A percentile compares a stretch with the other conserved stretches of the same genome.
Evolutionary conservation across 352 stramenopile genomes (phyloP).

Genomic region (Phytophthora chlamydospora): DNA sequence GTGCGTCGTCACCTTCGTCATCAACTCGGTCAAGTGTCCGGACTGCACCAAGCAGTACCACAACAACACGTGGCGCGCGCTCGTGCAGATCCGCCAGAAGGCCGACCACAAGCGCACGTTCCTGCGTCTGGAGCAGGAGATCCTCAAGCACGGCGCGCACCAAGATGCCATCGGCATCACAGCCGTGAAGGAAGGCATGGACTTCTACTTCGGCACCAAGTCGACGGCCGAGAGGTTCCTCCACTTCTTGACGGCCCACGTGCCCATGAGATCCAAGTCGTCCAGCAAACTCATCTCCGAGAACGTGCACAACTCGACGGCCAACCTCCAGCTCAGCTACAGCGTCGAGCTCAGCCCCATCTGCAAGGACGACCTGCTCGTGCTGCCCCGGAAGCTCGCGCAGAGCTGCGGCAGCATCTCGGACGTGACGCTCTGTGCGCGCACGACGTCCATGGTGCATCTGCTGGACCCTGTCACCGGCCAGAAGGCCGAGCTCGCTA

Average conservation of each 20-base stretch:
- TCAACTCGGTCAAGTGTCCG: conserved; percentile 68
- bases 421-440: conserved; percentile 60
- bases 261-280: conserved; percentile 72
- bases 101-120: conserved; percentile 81
- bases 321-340: conserved; percentile 74
- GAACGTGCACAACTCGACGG: conserved; percentile 66
- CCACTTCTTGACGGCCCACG: conserved; percentile 61
- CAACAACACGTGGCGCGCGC: conserved; percentile 69
- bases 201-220: conserved; percentile 81
- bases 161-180: conserved; percentile 64
- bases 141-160: conserved; percentile 80
- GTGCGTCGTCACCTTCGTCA: conserved; percentile 69
- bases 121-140: conserved; percentile 69
- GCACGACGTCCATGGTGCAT: conserved; percentile 69
- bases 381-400: conserved; percentile 63
- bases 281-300: conserved; percentile 81
- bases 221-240: conserved; percentile 63
- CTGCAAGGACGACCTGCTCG: conserved; percentile 78
- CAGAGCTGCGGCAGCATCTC: conserved; percentile 72
- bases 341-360: conserved; percentile 75
- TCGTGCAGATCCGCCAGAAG: conserved; percentile 84
- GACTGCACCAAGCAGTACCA: conserved; percentile 78
- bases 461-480: conserved; percentile 65
- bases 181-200: conserved; percentile 74
- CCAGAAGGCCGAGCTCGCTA: conserved; percentile 57